Evolutionary conservation across 78 protist species (phyloP).

Genomic region (Cyanophora paradoxa): DNA sequence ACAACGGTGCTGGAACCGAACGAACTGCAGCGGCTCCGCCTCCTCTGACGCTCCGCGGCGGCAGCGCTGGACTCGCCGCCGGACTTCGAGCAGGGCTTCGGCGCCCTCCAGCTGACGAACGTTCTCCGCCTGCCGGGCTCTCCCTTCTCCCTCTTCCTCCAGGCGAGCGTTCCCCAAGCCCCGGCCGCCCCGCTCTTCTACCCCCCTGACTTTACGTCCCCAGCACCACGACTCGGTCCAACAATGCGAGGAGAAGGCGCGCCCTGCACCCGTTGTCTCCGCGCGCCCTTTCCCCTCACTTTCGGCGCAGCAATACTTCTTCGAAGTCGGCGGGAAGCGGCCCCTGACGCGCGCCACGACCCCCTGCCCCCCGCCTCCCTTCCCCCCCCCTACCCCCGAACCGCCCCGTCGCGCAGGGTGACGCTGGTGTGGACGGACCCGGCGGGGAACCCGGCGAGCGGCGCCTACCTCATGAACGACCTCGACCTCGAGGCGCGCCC

Average conservation of each 20-base stretch:
- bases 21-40: neutral
- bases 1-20: neutral
- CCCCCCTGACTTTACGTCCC: no score
- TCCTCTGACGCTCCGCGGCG: neutral
- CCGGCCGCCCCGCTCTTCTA: no score
- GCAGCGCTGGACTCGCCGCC: neutral
- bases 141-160: no score
- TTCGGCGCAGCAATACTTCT: no score
- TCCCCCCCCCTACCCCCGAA: no score
- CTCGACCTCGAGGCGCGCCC: constrained; percentile 53
- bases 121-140: neutral
- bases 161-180: neutral
- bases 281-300: no score
- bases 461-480: constrained; percentile 47
- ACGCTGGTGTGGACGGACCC: constrained; percentile 76
- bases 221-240: no score
- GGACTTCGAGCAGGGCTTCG: neutral
- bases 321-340: no score
- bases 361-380: no score
- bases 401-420: constrained; percentile 21
- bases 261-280: no score
- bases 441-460: constrained; percentile 23
- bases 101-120: neutral
- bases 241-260: no score
- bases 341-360: no score